Percentiles rank a stretch among this genome's conserved stretches.
phyloP scores from a whole-genome alignment of 169 alveolate species.

The Neospora caninum region DNA sequence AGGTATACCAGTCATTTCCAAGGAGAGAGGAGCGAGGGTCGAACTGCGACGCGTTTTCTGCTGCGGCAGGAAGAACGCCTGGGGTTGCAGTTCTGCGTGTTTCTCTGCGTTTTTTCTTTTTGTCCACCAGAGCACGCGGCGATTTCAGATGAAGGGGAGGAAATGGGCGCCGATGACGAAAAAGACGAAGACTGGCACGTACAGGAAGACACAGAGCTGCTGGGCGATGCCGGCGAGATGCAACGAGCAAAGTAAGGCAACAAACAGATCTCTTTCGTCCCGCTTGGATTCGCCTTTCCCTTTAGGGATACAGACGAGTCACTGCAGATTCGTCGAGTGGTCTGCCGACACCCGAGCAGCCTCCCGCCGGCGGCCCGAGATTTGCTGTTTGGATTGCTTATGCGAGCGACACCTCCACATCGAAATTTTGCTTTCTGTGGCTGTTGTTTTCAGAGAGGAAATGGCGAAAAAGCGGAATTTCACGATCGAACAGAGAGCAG shows the following conservation, averaged over 20 bases:
- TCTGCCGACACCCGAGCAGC: too few species aligned
- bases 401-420: too few species aligned
- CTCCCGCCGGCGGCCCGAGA: too few species aligned
- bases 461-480: conserved; percentile 16
- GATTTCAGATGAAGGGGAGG: conserved; percentile 4
- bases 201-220: not conserved
- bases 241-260: not conserved
- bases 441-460: not conserved
- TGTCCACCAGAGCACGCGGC: not conserved
- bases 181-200: conserved; percentile 7
- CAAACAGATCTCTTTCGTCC: too few species aligned
- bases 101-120: too few species aligned
- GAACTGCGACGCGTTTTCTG: too few species aligned
- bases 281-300: not conserved
- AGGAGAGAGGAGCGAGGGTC: too few species aligned
- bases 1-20: too few species aligned
- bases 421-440: not conserved
- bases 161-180: conserved; percentile 16
- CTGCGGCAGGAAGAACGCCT: too few species aligned
- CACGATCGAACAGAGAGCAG: conserved; percentile 54
- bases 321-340: too few species aligned
- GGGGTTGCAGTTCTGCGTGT: too few species aligned
- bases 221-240: not conserved
- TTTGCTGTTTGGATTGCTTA: too few species aligned
- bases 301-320: not conserved